Base-by-base conservation (phyloP, 768 basidiomycete genomes). In the Macrolepiota dolichaula region DNA sequence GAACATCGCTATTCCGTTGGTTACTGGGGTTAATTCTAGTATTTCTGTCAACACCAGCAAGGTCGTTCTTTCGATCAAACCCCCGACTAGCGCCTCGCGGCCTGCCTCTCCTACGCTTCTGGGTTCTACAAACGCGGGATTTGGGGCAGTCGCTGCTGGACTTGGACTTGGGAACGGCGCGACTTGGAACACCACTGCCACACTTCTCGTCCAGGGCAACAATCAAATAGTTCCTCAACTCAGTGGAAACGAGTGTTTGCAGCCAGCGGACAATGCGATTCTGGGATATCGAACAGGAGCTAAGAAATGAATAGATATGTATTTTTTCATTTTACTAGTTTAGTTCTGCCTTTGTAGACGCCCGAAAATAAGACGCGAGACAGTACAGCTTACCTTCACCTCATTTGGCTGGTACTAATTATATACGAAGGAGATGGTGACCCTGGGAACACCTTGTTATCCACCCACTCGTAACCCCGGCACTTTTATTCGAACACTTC, bases 111-210 rank as follows among this genome's bases (percentile, higher is more conserved):
- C 59, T 24, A 61, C 59, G 9, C 22, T 37, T 13, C 19, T 61
- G 24, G 59, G 59, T 6, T 7, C 59, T 4, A 15, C 59, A 24
- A 61, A 19, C 13, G 29, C 35, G 10, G 59, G 52, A 36, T 61
- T 55, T 27, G 59, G 59, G 3, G 52, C 52, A 12, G 51, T 61
- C 7, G 52, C 59, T 17, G 59, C 59, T 5, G 53, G 59, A 24
- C 44, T 61, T 37, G 59, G 59, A 7, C 53, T 55, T 9, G 59
- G 59, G 27, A 61, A 61, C 25, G 59, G 59, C 4, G 35, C 50
- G 9, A 29, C 53, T 25, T 55, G 59, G 59, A 61, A 61, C 24
- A 46, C 51, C 13, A 53, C 59, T 36, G 3, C 46, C 2, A 27
- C 59, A 12, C 35, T 61, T 36, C 17, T 55, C 32, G 35, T 35